Conservation (phyloP, 176 grass and related monocot species). For the Oryza coarctata region DNA sequence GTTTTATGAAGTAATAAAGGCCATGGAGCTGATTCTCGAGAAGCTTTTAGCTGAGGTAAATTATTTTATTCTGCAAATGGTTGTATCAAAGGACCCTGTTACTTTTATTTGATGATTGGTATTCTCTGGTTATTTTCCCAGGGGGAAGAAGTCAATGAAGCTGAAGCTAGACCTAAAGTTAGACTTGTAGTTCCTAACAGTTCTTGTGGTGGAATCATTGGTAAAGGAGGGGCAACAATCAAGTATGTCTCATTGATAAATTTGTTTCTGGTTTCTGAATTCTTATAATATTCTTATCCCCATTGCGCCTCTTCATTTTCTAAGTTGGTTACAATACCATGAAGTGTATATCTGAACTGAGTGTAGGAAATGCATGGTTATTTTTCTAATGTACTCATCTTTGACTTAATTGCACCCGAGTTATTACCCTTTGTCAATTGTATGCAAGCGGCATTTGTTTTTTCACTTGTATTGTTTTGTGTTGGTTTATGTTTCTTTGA, state of each 20-base stretch:
- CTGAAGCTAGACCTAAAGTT: slow-evolving; percentile 82
- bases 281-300: slow-evolving; percentile 9
- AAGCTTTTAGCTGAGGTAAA: slow-evolving; percentile 85
- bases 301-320: slow-evolving; percentile 1
- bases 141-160: slow-evolving; percentile 84
- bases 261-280: slow-evolving; percentile 11
- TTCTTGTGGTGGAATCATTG: slow-evolving; percentile 96
- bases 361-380: not conserved
- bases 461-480: not conserved
- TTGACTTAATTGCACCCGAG: not conserved
- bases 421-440: not conserved
- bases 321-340: not conserved
- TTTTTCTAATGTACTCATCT: not conserved
- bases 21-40: slow-evolving; percentile 91
- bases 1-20: slow-evolving; percentile 82
- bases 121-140: slow-evolving; percentile 41
- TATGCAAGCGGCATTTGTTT: not conserved
- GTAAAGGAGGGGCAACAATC: slow-evolving; percentile 96
- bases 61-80: not conserved
- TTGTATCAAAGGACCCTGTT: not conserved
- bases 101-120: slow-evolving; percentile 26
- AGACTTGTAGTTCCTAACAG: slow-evolving; percentile 93
- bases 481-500: slow-evolving; percentile 4
- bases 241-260: slow-evolving; percentile 55
- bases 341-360: not conserved